These are phyloP conservation scores for Fonsecaea erecta DNA, from an alignment of 2,329 filamentous ascomycete species.

Conservation along the genomic window DNA sequence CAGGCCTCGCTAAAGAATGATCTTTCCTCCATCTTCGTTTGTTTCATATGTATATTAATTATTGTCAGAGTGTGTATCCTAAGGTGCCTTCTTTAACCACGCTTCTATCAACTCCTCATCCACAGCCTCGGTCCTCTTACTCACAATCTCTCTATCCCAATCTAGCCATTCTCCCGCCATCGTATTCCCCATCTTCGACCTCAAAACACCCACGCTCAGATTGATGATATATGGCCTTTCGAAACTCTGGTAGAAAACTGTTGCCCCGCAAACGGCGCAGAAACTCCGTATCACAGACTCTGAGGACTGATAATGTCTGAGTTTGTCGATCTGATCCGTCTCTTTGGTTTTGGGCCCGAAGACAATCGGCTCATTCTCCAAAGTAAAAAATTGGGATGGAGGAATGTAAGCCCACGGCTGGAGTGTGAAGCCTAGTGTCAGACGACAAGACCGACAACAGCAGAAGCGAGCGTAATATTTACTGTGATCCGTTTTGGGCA, in stretches of 20 bases:
- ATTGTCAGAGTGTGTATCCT: not conserved
- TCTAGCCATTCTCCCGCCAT: constrained; percentile 64
- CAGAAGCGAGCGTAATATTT: constrained; percentile 66
- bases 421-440: constrained; percentile 65
- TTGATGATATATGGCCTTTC: constrained; percentile 63
- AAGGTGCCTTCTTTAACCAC: constrained; percentile 30
- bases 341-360: constrained; percentile 47
- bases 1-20: no score
- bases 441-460: constrained; percentile 65
- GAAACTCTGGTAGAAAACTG: constrained; percentile 64
- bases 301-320: constrained; percentile 61
- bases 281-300: constrained; percentile 63
- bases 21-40: no score
- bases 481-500: constrained; percentile 55
- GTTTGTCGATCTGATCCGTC: constrained; percentile 24
- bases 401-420: constrained; percentile 70
- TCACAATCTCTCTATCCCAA: constrained; percentile 64
- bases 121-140: constrained; percentile 61
- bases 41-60: not conserved
- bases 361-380: constrained; percentile 41
- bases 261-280: constrained; percentile 66
- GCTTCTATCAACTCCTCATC: constrained; percentile 41
- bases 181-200: constrained; percentile 53
- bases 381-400: constrained; percentile 59
- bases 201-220: constrained; percentile 65